Evolutionary conservation across 768 basidiomycete genomes (phyloP).

Genomic region (Saitozyma sp.): DNA sequence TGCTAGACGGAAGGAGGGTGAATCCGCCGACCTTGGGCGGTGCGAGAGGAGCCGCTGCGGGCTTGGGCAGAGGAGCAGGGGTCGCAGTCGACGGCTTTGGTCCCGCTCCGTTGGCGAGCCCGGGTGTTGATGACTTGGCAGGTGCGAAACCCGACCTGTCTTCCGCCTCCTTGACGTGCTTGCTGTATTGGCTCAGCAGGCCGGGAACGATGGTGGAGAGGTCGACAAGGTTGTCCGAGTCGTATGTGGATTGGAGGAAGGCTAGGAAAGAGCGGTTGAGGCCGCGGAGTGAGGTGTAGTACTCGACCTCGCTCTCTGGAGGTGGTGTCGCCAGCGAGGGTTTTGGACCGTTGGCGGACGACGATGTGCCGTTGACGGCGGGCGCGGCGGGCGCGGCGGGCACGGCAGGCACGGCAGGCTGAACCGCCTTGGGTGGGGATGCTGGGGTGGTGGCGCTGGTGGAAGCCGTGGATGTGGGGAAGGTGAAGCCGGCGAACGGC

Average conservation of each 20-base stretch:
- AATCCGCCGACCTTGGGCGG: conserved; percentile 3
- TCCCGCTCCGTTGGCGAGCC: conserved; percentile 1
- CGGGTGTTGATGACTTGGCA: neutral
- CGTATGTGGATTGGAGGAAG: conserved; percentile 33
- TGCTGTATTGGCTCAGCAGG: conserved; percentile 29
- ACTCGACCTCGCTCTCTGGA: conserved; percentile 37
- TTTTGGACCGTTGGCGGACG: conserved; percentile 8
- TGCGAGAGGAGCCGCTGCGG: neutral
- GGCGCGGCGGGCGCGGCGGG: no score
- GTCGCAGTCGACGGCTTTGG: neutral
- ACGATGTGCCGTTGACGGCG: conserved; percentile 3
- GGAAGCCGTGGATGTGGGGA: neutral
- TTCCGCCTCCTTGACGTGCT: conserved; percentile 19
- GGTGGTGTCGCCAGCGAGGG: conserved; percentile 24
- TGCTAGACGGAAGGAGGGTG: neutral
- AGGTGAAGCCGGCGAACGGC: no score
- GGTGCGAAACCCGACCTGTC: conserved; percentile 33
- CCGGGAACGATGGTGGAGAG: conserved; percentile 24
- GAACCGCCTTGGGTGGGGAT: no score
- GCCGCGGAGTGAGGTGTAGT: conserved; percentile 43
- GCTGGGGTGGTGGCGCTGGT: no score
- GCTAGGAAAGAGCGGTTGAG: conserved; percentile 44
- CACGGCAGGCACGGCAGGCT: no score
- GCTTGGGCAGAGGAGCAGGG: conserved; percentile 3
- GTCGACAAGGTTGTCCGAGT: conserved; percentile 39